phyloP scores from a whole-genome alignment of 805 yeast species.

The Yarrowia sp. region DNA sequence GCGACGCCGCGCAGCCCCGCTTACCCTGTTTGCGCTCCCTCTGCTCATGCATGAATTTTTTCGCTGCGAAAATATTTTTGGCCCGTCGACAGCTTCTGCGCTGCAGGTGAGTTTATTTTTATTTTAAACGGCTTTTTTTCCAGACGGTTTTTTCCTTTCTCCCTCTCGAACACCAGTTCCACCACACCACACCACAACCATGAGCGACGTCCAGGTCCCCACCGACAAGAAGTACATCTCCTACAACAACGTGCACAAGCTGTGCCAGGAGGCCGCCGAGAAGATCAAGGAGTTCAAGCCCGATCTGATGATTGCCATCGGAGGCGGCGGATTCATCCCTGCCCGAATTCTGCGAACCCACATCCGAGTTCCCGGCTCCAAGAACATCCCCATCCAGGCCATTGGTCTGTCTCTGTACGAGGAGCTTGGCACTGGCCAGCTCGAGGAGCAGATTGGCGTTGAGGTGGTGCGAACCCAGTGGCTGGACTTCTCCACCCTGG shows the following conservation, averaged over 20 bases:
- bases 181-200: not conserved
- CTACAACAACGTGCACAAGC: conserved; percentile 78
- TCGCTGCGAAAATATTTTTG: not conserved
- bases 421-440: conserved; percentile 55
- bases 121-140: not conserved
- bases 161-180: conserved; percentile 17
- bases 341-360: conserved; percentile 94
- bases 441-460: conserved; percentile 61
- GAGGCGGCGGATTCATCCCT: conserved; percentile 96
- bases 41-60: not conserved
- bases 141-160: not conserved
- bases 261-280: conserved; percentile 67
- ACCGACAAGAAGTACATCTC: conserved; percentile 55
- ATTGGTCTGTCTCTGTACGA: conserved; percentile 90
- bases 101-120: conserved; percentile 3
- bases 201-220: conserved; percentile 28
- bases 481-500: conserved; percentile 76
- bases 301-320: conserved; percentile 90
- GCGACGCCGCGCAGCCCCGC: not conserved
- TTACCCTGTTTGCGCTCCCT: not conserved
- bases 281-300: conserved; percentile 66
- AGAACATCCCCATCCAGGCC: conserved; percentile 92
- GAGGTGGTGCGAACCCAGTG: conserved; percentile 88
- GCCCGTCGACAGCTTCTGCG: not conserved
- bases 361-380: conserved; percentile 80